Evolutionary conservation across 2,329 filamentous ascomycete species (phyloP).

Genomic region (Cephalotrichum gorgonifer): DNA sequence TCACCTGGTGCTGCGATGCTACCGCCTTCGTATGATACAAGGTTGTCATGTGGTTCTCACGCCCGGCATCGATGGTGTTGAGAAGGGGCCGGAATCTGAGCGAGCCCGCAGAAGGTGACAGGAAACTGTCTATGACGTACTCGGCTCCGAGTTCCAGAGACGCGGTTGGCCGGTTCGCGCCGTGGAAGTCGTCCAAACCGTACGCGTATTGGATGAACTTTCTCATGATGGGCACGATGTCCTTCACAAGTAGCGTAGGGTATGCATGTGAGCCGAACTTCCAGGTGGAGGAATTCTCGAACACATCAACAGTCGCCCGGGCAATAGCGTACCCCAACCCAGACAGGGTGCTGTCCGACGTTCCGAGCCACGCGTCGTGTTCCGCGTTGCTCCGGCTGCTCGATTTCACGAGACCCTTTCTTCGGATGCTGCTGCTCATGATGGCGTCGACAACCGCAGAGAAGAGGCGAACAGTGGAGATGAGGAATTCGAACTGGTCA

Average conservation of each 20-base stretch:
- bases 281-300: slow-evolving; percentile 82
- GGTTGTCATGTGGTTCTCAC: slow-evolving; percentile 38
- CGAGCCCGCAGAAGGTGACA: slow-evolving; percentile 58
- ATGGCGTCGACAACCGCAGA: slow-evolving; percentile 66
- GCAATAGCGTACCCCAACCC: slow-evolving; percentile 63
- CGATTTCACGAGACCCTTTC: slow-evolving; percentile 46
- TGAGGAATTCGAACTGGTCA: slow-evolving; percentile 67
- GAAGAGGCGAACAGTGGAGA: slow-evolving; percentile 64
- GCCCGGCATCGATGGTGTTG: slow-evolving; percentile 50
- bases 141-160: slow-evolving; percentile 63
- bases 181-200: slow-evolving; percentile 55
- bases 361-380: slow-evolving; percentile 53
- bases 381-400: slow-evolving; percentile 32
- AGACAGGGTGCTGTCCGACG: slow-evolving; percentile 68
- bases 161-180: slow-evolving; percentile 36
- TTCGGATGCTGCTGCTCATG: slow-evolving; percentile 56
- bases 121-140: slow-evolving; percentile 67
- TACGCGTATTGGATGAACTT: slow-evolving; percentile 63
- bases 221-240: slow-evolving; percentile 60
- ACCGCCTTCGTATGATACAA: slow-evolving; percentile 45
- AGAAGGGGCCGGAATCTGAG: slow-evolving; percentile 70
- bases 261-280: slow-evolving; percentile 62
- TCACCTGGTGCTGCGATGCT: slow-evolving; percentile 52
- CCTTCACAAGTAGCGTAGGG: slow-evolving; percentile 56
- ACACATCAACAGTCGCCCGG: slow-evolving; percentile 67